Percentiles rank a stretch among this genome's conserved stretches.
Conservation (phyloP, 495 filamentous ascomycete genomes). For the Penicillium parvum region DNA sequence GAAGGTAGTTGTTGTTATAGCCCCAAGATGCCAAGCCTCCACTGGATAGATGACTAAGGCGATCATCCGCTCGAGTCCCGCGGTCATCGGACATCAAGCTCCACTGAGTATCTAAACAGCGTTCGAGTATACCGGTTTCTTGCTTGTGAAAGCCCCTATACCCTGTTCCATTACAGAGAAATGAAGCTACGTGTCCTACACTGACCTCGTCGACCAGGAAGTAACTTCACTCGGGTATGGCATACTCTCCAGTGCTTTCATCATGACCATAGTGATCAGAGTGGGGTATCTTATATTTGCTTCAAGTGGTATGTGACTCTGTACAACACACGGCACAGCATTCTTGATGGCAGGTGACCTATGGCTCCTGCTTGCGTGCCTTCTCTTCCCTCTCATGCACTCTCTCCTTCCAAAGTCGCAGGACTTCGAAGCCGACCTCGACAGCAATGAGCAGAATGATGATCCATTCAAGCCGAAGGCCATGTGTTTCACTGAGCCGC, state of each 20-base stretch:
- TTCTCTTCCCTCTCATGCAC: slow-evolving; percentile 44
- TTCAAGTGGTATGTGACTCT: not conserved
- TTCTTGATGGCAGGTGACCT: slow-evolving; percentile 1
- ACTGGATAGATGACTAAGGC: slow-evolving; percentile 25
- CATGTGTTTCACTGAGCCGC: slow-evolving; percentile 83
- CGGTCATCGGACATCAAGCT: slow-evolving; percentile 4
- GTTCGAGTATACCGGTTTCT: no score
- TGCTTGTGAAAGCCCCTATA: no score
- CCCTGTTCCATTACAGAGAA: no score
- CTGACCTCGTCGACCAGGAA: no score
- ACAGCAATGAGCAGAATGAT: slow-evolving; percentile 92
- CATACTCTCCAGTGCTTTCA: not conserved
- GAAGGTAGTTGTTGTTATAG: slow-evolving; percentile 9
- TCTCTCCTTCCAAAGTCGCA: slow-evolving; percentile 56
- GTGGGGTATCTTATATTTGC: not conserved
- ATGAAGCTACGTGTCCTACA: no score
- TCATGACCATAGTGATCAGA: no score
- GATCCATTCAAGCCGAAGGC: slow-evolving; percentile 88
- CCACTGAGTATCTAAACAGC: no score
- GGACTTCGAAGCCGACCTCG: slow-evolving; percentile 72
- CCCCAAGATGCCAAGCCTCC: not conserved
- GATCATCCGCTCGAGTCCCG: slow-evolving; percentile 19
- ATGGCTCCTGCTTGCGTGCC: slow-evolving; percentile 20
- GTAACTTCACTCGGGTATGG: not conserved
- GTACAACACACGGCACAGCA: not conserved